These are phyloP conservation scores for Pachysolen tannophilus DNA, from an alignment of 805 yeast genomes.

Conservation along the genomic window DNA sequence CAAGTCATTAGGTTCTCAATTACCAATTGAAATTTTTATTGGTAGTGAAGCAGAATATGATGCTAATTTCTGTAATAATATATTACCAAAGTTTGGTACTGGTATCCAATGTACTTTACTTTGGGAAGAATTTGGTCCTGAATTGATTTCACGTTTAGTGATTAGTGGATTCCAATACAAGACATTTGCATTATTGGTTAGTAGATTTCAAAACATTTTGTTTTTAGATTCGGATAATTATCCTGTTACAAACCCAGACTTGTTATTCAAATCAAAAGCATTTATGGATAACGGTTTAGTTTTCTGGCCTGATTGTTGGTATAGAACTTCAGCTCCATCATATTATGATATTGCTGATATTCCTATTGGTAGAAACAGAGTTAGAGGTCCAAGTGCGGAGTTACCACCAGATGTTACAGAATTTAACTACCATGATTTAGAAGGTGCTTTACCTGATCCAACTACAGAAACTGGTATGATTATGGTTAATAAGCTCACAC, in stretches of 20 bases:
- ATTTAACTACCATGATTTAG: conserved; percentile 42
- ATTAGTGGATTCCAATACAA: conserved; percentile 42
- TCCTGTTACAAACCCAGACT: conserved; percentile 40
- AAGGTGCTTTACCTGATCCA: conserved; percentile 45
- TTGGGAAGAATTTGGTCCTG: conserved; percentile 24
- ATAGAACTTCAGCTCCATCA: conserved; percentile 43
- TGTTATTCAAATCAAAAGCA: conserved; percentile 47
- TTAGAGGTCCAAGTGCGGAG: conserved; percentile 22
- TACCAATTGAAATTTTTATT: conserved; percentile 43
- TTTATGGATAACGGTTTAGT: conserved; percentile 43
- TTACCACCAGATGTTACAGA: conserved; percentile 16
- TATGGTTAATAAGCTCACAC: conserved; percentile 38
- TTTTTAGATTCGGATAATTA: conserved; percentile 47
- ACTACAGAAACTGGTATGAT: conserved; percentile 52
- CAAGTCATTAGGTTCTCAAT: conserved; percentile 34
- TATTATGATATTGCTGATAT: conserved; percentile 38
- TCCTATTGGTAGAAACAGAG: conserved; percentile 20
- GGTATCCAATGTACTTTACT: conserved; percentile 51
- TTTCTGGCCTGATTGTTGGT: conserved; percentile 58
- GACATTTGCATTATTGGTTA: conserved; percentile 38
- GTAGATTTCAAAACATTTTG: conserved; percentile 43
- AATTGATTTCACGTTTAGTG: conserved; percentile 23
- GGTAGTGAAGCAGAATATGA: conserved; percentile 38
- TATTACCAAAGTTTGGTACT: conserved; percentile 42
- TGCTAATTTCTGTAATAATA: conserved; percentile 30